Base-by-base conservation (phyloP, 768 basidiomycete genomes). In the Pulveroboletus sp. region DNA sequence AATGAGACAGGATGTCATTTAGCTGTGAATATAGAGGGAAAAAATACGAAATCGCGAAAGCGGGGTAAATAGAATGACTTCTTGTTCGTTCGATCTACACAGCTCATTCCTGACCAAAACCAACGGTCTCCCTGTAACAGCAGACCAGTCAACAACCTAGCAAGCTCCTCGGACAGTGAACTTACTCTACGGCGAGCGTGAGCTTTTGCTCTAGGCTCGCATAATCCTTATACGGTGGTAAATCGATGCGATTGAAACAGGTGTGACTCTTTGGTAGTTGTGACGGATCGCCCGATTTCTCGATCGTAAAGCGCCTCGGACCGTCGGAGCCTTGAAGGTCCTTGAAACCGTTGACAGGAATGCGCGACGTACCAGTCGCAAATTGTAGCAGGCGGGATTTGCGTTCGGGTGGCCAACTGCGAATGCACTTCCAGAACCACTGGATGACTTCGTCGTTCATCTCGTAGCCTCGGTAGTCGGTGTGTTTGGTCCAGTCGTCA, bases 401-500 rank as follows among this genome's bases (percentile, higher is more conserved):
- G 71, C 94, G 86, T 75, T 99, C 96, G 1, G 95, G 85, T 11
- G 96, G 95, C 96, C 96, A 99, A 60, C 86, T 83, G 58, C 91
- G 87, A 38, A 99, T 91, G 61, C 92, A 93, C 73, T 97, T 93
- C 96, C 96, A 99, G 86, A 99, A 99, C 96, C 96, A 99, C 64
- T 97, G 93, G 49, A 99, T 94, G 41, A 94, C 90, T 63, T 95
- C 92, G 64, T 95, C 93, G 61, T 86, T 89, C 71, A 91, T 83
- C 71, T 93, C 90, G 64, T 94, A 95, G 14, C 93, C 95, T 56
- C 95, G 86, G 72, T 98, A 98, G 68, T 98, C 96, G 31, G 96
- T 99, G 72, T 94, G 96, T 74, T 98, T 97, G 64, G 86, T 91
- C 96, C 96, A 98, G 68, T 96, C 95, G 56, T 97, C 93, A 55